Base-by-base conservation (phyloP, 176 grass and related monocot genomes). In the Chloris gayana region DNA sequence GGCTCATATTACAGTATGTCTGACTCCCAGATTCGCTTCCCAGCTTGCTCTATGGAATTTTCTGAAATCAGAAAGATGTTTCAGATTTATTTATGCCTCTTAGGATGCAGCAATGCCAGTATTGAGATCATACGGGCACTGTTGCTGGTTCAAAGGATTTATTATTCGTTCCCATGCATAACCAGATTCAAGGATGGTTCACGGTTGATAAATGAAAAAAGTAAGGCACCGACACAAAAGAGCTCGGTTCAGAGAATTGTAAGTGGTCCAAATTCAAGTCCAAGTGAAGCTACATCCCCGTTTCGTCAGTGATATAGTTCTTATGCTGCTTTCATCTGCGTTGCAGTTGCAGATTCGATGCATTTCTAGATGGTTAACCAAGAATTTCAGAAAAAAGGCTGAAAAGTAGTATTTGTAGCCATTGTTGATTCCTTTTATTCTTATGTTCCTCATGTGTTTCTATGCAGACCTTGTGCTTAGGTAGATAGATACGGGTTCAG, bases 291-390 rank as follows among this genome's bases (percentile, higher is more conserved):
- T 32, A 19, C 21, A 25, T 61, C 37, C 47, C 24, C 7, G 2
- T 76, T 85, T 32, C 21, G n/a, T 80, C 74, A 54, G 67, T 74
- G 5, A 69, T 61, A 50, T 19, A 22, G 42, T 47, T 42, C 24
- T 57, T 77, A 29, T 49, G 21, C 59, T 80, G 26, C 21, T 81
- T 84, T 80, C 32, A 17, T 70, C 4, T 86, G 37, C 60, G n/a
- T 13, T 35, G 41, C 33, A 7, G 33, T 47, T 45, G 34, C 51
- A 66, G 26, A 80, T 65, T 65, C 13, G 31, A 10, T 19, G 2
- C 9, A 14, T 59, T 30, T 76, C 42, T 77, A 30, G 31, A 38
- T 27, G 4, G 9, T 25, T 30, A 35, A 30, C 5, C 15, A 50
- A 42, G 24, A 1, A 50, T 74, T 82, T 22, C 17, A 39, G 58